Base-by-base conservation (phyloP, 352 stramenopile species). In the Phytophthora pini region DNA sequence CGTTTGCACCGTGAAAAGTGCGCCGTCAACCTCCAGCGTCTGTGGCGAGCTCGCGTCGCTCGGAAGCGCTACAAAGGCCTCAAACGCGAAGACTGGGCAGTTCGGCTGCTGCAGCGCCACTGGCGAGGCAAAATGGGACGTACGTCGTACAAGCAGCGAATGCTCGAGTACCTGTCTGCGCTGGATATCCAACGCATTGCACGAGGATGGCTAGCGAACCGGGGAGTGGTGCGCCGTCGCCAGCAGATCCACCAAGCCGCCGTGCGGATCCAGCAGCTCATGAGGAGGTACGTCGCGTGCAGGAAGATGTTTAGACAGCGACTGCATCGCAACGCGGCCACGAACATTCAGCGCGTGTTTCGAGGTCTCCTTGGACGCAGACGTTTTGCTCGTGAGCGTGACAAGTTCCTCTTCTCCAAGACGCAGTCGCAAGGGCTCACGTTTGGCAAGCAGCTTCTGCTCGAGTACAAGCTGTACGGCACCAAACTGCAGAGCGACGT, bases 401-500 rank as follows among this genome's bases (percentile, higher is more conserved):
- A 98, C 54, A 98, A 97, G 66, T 98, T 97, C 56, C 74, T 98
- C 46, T 98, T 98, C 56, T 96, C 86, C 39, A 94, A 94, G 47
- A 96, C 86, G 38, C 96, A 99, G 79, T 90, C 81, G 4, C 93
- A 97, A 68, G 93, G 94, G 12, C 97, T 99, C 63, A 88, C 97
- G 61, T 97, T 98, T 61, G 96, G 93, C 39, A 93, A 97, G 56
- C 94, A 98, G 73, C 96, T 98, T 78, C 83, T 98, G 17, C 69
- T 98, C 13, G 94, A 98, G 79, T 98, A 98, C 85, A 98, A 98
- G 68, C 77, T 98, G 7, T 91, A 97, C 60, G 95, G 90, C 8
- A 98, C 93, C 29, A 93, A 97, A 57, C 76, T 99, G 20, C 94
- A 99, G 68, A 97, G 86, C 38, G 95, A 99, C 63, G 87, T 98